Evolutionary conservation across 2,329 filamentous ascomycete species (phyloP), one percentile per base, ranked within the genome.

Genomic region (Didymella pinodella): DNA sequence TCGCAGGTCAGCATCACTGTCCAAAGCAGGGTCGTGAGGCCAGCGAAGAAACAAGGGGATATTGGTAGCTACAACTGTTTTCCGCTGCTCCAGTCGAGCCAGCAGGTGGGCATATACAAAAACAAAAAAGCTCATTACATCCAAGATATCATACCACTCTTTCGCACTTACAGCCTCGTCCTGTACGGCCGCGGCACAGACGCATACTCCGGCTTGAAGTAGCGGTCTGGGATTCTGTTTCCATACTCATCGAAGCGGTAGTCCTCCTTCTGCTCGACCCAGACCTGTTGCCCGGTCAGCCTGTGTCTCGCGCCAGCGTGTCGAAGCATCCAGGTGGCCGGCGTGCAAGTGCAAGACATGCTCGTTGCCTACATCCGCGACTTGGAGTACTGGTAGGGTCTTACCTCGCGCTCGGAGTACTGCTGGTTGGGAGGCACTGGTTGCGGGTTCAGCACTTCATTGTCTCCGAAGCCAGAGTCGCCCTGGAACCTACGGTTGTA

Each of bases 201-300:
- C 32, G 70, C 61, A 40, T 65, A 53, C n/a, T 61, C 57, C 12
- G 61, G 55, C 57, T 66, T 65, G 48, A 74, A 68, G 49, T 64
- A 65, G 28, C 66, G 61, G 26, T 75, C 73, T 18, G 74, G 74
- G 54, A 76, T 60, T 48, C 65, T 65, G 46, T 76, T 76, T 22
- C 74, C 74, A 53, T 76, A 76, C 64, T 75, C 58, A 54, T 76
- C 74, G 54, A 68, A 71, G 25, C 72, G 63, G 48, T 69, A 75
- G 56, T 76, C 73, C 57, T 75, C 68, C 67, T 73, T 74, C 61
- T 76, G 64, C 59, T 76, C 74, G 54, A 76, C 66, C 74, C 74
- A 76, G 48, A 75, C 62, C 73, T 75, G 60, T 40, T 43, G 32
- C 32, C 32, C 32, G 32, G 14, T 36, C 32, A 36, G 32, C 32